Base-by-base conservation (phyloP, 805 yeast genomes). In the Isabelozyma heimii region DNA sequence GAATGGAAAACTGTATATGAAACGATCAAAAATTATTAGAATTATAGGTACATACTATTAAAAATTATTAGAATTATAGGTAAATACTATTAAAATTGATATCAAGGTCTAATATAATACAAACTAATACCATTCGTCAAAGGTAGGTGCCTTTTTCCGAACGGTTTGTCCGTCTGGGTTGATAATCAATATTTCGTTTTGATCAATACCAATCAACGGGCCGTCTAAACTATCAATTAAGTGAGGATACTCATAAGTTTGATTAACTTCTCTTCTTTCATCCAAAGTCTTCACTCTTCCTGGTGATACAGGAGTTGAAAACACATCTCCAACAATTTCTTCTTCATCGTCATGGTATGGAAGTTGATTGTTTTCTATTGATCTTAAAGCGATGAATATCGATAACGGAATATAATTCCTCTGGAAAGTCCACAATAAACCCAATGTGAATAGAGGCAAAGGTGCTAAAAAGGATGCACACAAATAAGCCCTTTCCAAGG, bases 381-480 rank as follows among this genome's bases (percentile, higher is more conserved):
- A 88, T 51, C 96, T 79, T 49, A 92, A 73, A 0, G 98, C 97
- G 58, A 92, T 91, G 65, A 88, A 92, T 50, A 82, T 80, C 1
- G 91, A 83, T 47, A 94, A 71, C 0, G 97, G 98, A 42, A 84
- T 73, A 58, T 89, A 88, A 58, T 85, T 84, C 52, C 81, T 82
- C 61, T 94, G 89, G 63, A 91, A 92, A 61, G 86, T 86, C 84
- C 89, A 89, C 61, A 86, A 72, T 49, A 84, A 80, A 26, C 80
- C 77, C 26, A 85, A 55, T 0, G 95, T 85, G 4, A 83, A 65
- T 5, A 89, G 57, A 1, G 97, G 96, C 41, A 91, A 70, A 2
- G 97, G 97, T 2, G 83, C 70, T 42, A 94, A 68, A 53, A 82
- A 77, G 45, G 85, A 72, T 0, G 97, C 90, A 41, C 89, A 72